These are phyloP conservation scores for Phytopythium vexans DNA, from an alignment of 352 stramenopile species.

Conservation along the genomic window DNA sequence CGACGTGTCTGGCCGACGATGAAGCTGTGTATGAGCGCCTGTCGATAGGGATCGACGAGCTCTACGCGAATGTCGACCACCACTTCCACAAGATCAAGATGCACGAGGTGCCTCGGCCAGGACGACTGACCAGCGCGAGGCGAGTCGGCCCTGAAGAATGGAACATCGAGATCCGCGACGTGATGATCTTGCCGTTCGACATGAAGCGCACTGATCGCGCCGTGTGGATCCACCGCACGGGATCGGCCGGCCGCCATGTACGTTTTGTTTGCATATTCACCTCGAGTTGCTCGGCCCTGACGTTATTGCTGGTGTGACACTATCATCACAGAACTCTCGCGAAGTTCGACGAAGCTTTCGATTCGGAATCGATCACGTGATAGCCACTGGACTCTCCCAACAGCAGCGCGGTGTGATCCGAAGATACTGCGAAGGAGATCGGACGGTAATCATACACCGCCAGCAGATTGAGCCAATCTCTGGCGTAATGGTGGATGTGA, in stretches of 20 bases:
- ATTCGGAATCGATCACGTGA: not conserved
- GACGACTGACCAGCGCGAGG: not conserved
- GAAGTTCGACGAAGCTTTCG: not conserved
- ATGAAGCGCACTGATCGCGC: not conserved
- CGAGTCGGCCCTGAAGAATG: not conserved
- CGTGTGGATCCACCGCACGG: not conserved
- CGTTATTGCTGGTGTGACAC: too few species aligned
- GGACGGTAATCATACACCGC: not conserved
- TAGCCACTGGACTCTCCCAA: not conserved
- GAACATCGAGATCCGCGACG: not conserved
- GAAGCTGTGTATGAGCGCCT: not conserved
- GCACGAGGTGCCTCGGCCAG: not conserved
- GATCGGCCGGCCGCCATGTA: not conserved
- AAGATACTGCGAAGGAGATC: not conserved
- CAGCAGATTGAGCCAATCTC: not conserved
- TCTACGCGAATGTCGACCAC: not conserved
- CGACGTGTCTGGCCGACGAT: not conserved
- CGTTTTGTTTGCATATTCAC: not conserved
- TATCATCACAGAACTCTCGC: too few species aligned
- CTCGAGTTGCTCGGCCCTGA: too few species aligned
- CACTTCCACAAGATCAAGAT: not conserved
- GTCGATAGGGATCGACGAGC: not conserved
- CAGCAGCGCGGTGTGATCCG: not conserved
- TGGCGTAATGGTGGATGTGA: not conserved
- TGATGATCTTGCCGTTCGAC: slow-evolving; percentile 1